phyloP scores from a whole-genome alignment of 345 rosid species.

The Eucalyptus brandiana region DNA sequence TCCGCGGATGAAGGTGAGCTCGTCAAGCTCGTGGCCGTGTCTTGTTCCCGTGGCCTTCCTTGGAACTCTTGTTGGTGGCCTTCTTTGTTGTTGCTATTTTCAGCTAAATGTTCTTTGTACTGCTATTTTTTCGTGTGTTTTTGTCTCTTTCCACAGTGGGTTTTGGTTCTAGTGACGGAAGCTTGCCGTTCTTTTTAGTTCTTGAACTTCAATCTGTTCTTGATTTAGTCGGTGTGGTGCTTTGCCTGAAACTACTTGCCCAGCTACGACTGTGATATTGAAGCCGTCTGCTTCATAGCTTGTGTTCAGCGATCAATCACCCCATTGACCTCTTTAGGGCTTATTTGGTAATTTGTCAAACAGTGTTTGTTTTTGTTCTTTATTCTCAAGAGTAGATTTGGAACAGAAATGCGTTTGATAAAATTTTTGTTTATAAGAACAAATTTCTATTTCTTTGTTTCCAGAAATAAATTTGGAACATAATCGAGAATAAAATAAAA shows the following conservation, averaged over 20 bases:
- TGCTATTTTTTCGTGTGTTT: background rate
- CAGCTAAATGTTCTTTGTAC: background rate
- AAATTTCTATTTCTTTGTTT: no score
- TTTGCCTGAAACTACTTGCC: background rate
- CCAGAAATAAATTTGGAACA: no score
- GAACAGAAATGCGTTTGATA: no score
- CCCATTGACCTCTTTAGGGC: background rate
- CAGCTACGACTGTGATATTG: background rate
- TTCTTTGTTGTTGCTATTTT: background rate
- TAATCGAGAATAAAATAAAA: no score
- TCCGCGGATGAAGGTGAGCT: constrained; percentile 31
- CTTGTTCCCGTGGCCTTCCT: background rate
- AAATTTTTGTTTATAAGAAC: fast-evolving
- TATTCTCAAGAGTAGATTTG: fast-evolving
- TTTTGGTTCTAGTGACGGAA: background rate
- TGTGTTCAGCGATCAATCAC: background rate
- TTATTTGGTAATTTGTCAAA: no score
- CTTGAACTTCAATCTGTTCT: background rate
- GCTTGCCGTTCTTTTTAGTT: background rate
- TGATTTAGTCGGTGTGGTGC: background rate
- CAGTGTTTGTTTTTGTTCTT: no score
- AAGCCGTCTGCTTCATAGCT: background rate
- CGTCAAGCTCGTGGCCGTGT: background rate
- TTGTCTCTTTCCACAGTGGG: background rate
- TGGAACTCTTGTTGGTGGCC: background rate